Evolutionary conservation across 768 basidiomycete species (phyloP).

Genomic region (Lepiota brunneoincarnata): DNA sequence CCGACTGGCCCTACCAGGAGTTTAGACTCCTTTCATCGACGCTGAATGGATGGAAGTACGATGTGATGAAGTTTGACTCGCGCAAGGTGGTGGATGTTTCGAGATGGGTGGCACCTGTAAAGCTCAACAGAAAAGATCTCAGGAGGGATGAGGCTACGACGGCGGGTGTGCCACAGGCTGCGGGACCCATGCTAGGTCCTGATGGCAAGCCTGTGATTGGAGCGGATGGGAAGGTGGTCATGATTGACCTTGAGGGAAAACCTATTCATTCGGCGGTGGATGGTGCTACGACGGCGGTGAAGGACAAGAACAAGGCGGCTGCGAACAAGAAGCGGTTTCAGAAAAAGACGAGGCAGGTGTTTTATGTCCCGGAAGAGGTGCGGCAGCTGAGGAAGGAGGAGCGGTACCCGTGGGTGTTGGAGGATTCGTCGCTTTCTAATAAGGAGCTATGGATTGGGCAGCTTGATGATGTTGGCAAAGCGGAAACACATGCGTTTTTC

Average conservation of each 20-base stretch:
- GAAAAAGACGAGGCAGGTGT: slow-evolving; percentile 84
- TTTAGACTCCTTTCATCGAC: slow-evolving; percentile 78
- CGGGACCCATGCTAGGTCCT: slow-evolving; percentile 72
- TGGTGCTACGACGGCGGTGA: slow-evolving; percentile 23
- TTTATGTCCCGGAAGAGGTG: slow-evolving; percentile 73
- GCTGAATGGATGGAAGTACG: slow-evolving; percentile 87
- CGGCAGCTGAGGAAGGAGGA: slow-evolving; percentile 83
- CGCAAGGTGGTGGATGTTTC: slow-evolving; percentile 69
- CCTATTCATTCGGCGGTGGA: slow-evolving; percentile 47
- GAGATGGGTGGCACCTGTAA: slow-evolving; percentile 72
- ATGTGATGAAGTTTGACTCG: slow-evolving; percentile 89
- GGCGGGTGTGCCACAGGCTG: slow-evolving; percentile 45
- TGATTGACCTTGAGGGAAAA: slow-evolving; percentile 77
- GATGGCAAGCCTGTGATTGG: slow-evolving; percentile 87
- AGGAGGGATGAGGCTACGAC: slow-evolving; percentile 42
- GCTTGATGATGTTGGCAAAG: slow-evolving; percentile 73
- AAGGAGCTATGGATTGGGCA: slow-evolving; percentile 79
- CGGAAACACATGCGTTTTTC: slow-evolving; percentile 76
- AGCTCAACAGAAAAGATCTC: slow-evolving; percentile 84
- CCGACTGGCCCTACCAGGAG: slow-evolving; percentile 69
- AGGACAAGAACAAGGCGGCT: slow-evolving; percentile 42
- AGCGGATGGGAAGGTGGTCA: slow-evolving; percentile 70
- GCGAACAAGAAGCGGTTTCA: slow-evolving; percentile 70
- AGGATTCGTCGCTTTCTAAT: slow-evolving; percentile 60
- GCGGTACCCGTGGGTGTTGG: slow-evolving; percentile 89